Conservation (phyloP, 768 basidiomycete genomes). For the Lentinula sp. region DNA sequence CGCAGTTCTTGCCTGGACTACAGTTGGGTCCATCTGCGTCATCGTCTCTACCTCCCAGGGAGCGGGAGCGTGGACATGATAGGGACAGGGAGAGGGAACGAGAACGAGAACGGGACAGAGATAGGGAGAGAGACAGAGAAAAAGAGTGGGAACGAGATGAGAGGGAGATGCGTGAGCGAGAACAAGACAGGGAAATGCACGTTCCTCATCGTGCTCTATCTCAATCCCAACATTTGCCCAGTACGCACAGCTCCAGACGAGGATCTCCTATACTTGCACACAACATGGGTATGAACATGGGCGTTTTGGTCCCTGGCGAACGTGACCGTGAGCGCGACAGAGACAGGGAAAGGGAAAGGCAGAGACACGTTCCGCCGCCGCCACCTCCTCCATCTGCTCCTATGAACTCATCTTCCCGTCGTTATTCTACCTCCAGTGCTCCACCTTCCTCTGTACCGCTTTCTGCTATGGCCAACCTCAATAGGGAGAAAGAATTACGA, state of each 20-base stretch:
- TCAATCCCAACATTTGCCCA: not conserved
- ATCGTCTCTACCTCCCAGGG: not conserved
- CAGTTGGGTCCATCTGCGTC: not conserved
- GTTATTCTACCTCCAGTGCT: not conserved
- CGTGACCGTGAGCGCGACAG: slow-evolving; percentile 10
- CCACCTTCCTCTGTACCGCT: not conserved
- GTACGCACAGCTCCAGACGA: not conserved
- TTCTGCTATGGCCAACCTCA: not conserved
- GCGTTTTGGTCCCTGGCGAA: slow-evolving; percentile 15
- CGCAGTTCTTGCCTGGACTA: slow-evolving; percentile 20
- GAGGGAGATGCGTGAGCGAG: not conserved
- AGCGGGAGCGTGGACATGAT: slow-evolving; percentile 8
- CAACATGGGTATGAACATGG: not conserved
- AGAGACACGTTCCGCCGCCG: not conserved
- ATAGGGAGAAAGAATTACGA: not conserved
- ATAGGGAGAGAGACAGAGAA: slow-evolving; percentile 9
- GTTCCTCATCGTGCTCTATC: not conserved
- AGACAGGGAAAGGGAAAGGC: slow-evolving; percentile 1
- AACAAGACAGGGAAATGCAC: not conserved
- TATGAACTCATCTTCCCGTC: not conserved
- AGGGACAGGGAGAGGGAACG: slow-evolving; percentile 13
- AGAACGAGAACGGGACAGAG: not conserved
- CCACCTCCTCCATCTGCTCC: not conserved
- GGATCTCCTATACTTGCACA: slow-evolving; percentile 6
- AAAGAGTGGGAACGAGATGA: not conserved